Base-by-base conservation (phyloP, 106 monocot species). In the Allium sativum region DNA sequence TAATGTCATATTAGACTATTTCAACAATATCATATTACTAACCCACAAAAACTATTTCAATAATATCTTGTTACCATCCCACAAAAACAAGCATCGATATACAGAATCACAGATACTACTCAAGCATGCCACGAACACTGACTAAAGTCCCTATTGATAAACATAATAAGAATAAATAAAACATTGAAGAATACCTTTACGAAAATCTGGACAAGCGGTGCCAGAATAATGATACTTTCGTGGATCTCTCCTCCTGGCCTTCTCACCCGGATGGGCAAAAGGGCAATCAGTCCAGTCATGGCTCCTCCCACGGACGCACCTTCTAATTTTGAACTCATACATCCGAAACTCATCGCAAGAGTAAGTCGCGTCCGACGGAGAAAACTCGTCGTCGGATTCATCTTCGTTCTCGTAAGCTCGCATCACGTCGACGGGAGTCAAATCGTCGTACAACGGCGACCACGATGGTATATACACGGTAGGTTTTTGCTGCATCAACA, bases 261-360 rank as follows among this genome's bases (percentile, higher is more conserved):
- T 88, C 80, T 93, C 92, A 9, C 92, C 87, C 0, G 84, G 84
- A 57, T 93, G 92, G 1, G 87, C 87, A 68, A 74, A 87, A 0
- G 87, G 87, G 68, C 87, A 87, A 73, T 79, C 87, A 3, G 83
- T 87, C 87, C 87, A 87, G 66, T 87, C 87, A 73, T 93, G 92
- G 44, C 71, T 59, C 44, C 77, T 61, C 7, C 81, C 84, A 3
- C 84, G 65, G 7, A 74, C 78, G 81, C 92, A 93, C 21, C 81
- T 78, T 44, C 87, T 71, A 21, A 93, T 68, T 72, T 93, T 93
- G 79, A 93, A 87, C 80, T 80, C 81, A 77, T 84, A 93, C 87
- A 93, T 93, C 31, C 87, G 70, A 57, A 93, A 93, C 79, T 93
- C 92, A 56, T 93, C 92, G 59, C 69, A 70, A 5, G 91, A 68